phyloP scores from a whole-genome alignment of 2,329 filamentous ascomycete species.

The Scedosporium minutisporum region DNA sequence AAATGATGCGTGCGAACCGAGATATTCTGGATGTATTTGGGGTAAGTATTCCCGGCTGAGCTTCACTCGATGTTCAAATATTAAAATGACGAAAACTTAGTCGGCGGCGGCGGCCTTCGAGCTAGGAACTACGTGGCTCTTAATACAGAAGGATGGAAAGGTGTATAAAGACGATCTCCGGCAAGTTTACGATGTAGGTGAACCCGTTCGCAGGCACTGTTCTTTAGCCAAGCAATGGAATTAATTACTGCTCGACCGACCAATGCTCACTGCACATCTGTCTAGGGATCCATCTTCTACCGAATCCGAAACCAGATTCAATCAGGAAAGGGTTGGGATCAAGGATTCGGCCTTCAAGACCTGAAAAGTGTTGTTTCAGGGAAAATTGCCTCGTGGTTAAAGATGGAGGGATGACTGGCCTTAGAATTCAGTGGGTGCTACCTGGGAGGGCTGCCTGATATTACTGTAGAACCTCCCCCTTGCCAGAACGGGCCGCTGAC shows the following conservation, averaged over 20 bases:
- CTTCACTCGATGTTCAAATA: background rate
- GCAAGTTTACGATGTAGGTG: constrained; percentile 13
- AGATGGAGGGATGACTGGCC: no score
- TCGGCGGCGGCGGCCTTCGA: constrained; percentile 9
- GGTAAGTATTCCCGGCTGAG: constrained; percentile 14
- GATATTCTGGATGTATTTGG: constrained; percentile 13
- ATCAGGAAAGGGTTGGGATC: constrained; percentile 1
- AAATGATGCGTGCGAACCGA: constrained; percentile 29
- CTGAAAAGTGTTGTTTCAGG: background rate
- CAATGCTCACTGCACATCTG: background rate
- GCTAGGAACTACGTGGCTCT: constrained; percentile 34
- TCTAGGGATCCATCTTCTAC: constrained; percentile 3
- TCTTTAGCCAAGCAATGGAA: background rate
- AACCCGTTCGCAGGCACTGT: background rate
- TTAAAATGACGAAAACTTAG: background rate
- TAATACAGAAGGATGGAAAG: constrained; percentile 42
- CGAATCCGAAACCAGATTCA: background rate
- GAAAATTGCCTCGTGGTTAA: background rate
- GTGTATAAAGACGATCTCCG: constrained; percentile 45
- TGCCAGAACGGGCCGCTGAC: no score
- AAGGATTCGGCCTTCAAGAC: constrained; percentile 1
- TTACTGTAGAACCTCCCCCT: no score
- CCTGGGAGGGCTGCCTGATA: no score
- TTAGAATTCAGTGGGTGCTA: no score
- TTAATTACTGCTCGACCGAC: background rate